Evolutionary conservation across 306 rosid species (phyloP).

Genomic region (Vachellia collinsii): DNA sequence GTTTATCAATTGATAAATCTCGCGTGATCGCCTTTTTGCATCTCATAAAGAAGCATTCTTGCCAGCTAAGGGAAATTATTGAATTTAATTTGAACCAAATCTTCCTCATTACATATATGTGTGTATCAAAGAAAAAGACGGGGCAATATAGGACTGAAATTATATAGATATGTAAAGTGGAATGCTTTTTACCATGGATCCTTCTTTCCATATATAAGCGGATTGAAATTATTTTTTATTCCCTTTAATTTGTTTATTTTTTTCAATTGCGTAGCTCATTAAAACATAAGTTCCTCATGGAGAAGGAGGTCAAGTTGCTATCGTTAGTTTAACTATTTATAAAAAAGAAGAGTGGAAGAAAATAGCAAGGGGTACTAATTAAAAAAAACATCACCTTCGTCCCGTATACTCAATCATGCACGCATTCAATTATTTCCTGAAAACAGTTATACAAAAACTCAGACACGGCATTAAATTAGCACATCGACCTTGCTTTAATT

Average conservation of each 20-base stretch:
- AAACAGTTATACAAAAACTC: slow-evolving; percentile 9
- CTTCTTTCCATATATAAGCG: background rate
- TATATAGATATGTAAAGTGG: background rate
- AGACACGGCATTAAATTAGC: background rate
- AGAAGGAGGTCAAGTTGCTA: slow-evolving; percentile 26
- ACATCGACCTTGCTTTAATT: background rate
- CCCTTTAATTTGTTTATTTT: background rate
- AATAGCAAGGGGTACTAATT: background rate
- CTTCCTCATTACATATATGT: background rate
- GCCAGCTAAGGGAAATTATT: background rate
- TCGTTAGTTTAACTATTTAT: background rate
- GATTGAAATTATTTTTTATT: background rate
- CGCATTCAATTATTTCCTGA: background rate
- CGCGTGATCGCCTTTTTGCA: background rate
- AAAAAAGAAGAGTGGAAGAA: background rate
- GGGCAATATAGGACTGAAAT: background rate
- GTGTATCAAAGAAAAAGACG: background rate
- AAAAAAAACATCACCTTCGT: background rate
- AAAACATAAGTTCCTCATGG: background rate
- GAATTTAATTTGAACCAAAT: background rate
- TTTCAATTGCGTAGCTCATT: slow-evolving; percentile 6
- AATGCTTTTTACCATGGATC: slow-evolving; percentile 5
- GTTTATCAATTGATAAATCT: background rate
- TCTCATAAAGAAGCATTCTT: background rate
- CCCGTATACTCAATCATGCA: slow-evolving; percentile 26